Evolutionary conservation across 2,329 filamentous ascomycete genomes (phyloP), one percentile per base, ranked within the genome.

Genomic region (Aspergillus novoparasiticus): DNA sequence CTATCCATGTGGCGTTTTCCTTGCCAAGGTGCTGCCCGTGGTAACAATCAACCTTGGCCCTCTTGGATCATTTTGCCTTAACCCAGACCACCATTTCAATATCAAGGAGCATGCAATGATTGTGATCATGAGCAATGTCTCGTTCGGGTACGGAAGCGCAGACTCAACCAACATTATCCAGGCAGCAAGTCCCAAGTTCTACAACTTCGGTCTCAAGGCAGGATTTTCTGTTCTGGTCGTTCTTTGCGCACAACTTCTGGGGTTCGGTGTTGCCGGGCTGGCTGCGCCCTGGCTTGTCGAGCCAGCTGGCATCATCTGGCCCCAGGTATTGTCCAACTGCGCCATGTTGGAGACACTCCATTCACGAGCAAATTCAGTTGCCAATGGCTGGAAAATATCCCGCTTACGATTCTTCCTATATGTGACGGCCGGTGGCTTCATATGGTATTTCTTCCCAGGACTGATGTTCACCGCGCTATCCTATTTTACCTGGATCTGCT

Each of bases 381-480:
- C 77, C 2, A 67, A 79, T 39, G 76, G 77, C 21, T 81, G 78
- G 78, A 72, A 66, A 34, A 74, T 80, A 32, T 73, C 75, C 26
- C 73, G 78, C 28, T 71, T 78, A n/a, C 73, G 72, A 2, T 79
- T 78, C 64, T 80, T 80, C 55, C 58, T 77, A 5, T 77, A 73
- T 11, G 70, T 78, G 10, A 74, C 71, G 21, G 60, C 65, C 1
- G 66, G 57, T 5, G 71, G 66, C 1, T 78, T 79, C 53, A 54
- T 73, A 30, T 75, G 84, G 75, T 86, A 87, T 68, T 86, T 82
- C 78, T 80, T 87, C 41, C 85, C 84, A 0, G 84, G 79, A 12
- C 76, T 84, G 28, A 72, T 86, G 1, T 84, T 80, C 68, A 83
- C 81, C 56, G 80, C 78, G 0, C 74, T 86, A 6, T 82, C 80